Percentiles rank a stretch among this genome's conserved stretches.
Evolutionary conservation across 208 protist species (phyloP).

Genomic region (Endotrypanum monterogeii): DNA sequence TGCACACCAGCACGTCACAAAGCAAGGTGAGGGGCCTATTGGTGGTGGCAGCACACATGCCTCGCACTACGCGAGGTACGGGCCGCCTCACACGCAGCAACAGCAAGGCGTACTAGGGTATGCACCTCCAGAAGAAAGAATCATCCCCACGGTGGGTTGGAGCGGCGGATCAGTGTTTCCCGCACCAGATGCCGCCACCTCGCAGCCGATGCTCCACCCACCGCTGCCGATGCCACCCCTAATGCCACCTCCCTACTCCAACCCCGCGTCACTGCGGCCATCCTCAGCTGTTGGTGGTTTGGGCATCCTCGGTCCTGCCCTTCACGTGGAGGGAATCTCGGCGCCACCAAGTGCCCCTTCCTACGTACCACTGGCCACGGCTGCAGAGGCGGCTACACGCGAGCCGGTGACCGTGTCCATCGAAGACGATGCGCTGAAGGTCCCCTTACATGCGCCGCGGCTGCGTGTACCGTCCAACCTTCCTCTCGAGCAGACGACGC

Average conservation of each 20-base stretch:
- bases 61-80: constrained; percentile 12
- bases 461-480: constrained; percentile 43
- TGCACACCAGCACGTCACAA: neutral
- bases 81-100: constrained; percentile 9
- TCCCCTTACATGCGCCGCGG: constrained; percentile 28
- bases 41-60: neutral
- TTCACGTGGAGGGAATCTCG: neutral
- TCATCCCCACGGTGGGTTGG: constrained; percentile 2
- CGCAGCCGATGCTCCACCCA: neutral
- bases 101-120: constrained; percentile 11
- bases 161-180: constrained; percentile 6
- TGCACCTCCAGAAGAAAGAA: neutral
- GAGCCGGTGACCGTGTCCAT: neutral
- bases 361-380: neutral
- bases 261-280: neutral
- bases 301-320: neutral
- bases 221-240: neutral
- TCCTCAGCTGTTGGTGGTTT: neutral
- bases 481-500: constrained; percentile 48
- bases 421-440: constrained; percentile 17
- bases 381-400: neutral
- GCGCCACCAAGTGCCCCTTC: neutral
- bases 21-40: neutral
- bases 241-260: neutral
- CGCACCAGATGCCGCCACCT: neutral